Percentiles rank a stretch among this genome's conserved stretches.
These are phyloP conservation scores for Gypsophila paniculata DNA, from an alignment of 179 eudicot species.

Conservation along the genomic window DNA sequence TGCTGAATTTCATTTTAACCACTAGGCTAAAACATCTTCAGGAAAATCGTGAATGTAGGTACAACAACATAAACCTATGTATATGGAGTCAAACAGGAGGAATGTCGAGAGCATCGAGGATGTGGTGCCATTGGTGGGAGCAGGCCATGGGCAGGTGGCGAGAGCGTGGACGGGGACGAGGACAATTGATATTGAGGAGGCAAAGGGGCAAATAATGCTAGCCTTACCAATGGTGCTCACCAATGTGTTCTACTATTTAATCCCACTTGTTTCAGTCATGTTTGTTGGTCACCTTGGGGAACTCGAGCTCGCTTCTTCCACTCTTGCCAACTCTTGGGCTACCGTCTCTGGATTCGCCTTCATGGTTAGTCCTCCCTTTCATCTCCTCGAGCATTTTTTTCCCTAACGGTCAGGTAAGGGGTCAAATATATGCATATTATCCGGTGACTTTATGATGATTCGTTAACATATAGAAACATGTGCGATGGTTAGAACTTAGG, in stretches of 20 bases:
- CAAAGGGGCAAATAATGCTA: conserved; percentile 18
- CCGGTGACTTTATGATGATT: too few relatives aligned
- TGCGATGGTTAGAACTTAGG: too few relatives aligned
- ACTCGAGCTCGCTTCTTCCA: conserved; percentile 50
- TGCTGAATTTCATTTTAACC: too few relatives aligned
- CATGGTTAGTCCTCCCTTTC: conserved; percentile 34
- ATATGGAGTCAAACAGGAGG: conserved; percentile 5
- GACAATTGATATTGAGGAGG: conserved; percentile 17
- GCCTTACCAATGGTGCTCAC: conserved; percentile 25
- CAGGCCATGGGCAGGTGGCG: background rate
- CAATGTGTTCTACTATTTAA: conserved; percentile 24
- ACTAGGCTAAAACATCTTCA: too few relatives aligned
- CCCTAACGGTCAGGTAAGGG: too few relatives aligned
- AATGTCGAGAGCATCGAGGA: background rate
- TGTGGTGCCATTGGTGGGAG: conserved; percentile 6
- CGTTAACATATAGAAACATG: too few relatives aligned
- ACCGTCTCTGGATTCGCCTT: conserved; percentile 50
- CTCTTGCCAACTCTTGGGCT: conserved; percentile 62
- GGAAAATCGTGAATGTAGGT: too few relatives aligned
- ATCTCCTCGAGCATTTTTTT: too few relatives aligned
- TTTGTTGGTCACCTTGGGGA: conserved; percentile 63
- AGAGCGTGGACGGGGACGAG: conserved; percentile 7
- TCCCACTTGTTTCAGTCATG: conserved; percentile 51
- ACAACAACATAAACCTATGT: background rate
- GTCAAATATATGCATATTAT: too few relatives aligned